Evolutionary conservation across 2,329 filamentous ascomycete species (phyloP), one percentile per base, ranked within the genome.

Genomic region (Ophiostoma pallidulum): DNA sequence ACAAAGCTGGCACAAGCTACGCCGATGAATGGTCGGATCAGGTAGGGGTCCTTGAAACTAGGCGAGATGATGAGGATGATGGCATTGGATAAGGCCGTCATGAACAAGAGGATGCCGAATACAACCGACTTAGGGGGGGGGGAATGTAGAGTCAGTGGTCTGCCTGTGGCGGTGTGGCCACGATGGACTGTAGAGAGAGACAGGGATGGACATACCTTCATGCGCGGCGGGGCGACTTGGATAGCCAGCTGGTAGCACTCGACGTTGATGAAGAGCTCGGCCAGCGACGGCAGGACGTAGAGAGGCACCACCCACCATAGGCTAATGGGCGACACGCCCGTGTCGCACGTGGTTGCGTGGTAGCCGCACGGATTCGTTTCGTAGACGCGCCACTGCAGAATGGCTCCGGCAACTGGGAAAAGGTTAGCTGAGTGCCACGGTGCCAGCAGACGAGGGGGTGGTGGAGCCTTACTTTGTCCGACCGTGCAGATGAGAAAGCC

Each of bases 181-280:
- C n/a, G n/a, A n/a, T n/a, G n/a, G n/a, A n/a, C n/a, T n/a, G n/a
- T n/a, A n/a, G n/a, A n/a, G n/a, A n/a, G n/a, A n/a, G n/a, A n/a
- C n/a, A n/a, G n/a, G n/a, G n/a, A n/a, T n/a, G n/a, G n/a, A n/a
- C n/a, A n/a, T n/a, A n/a, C n/a, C n/a, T n/a, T n/a, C n/a, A n/a
- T n/a, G 58, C 76, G 74, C 47, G 72, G 72, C 2, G 81, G 81
- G 0, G 82, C 78, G 58, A 83, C 82, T 57, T 78, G 79, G 63
- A 78, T 85, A 8, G 79, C 81, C 52, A 84, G 80, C 60, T 85
- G 81, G 41, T 82, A 72, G 41, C 75, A 70, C 1, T 80, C 82
- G 45, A 84, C 77, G 41, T 75, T 78, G 29, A 73, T 71, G 53
- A 80, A 74, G 54, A 80, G 72, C 58, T 80, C 75, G 1, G 71